Percentiles rank a stretch among this genome's conserved stretches.
phyloP scores from a whole-genome alignment of 768 basidiomycete species.

The Suillus clintonianus region DNA sequence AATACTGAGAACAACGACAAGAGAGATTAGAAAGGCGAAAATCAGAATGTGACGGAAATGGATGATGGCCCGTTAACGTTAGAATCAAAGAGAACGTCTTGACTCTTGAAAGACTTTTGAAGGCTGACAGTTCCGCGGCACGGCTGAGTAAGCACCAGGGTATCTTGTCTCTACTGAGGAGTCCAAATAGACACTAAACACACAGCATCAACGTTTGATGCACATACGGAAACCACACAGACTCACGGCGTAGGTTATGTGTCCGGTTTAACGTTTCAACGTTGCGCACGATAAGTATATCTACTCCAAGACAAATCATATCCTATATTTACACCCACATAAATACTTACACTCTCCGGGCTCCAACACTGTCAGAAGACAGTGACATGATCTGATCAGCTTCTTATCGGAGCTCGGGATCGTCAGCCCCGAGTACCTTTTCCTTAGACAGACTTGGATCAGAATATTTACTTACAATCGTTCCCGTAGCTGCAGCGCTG shows the following conservation, averaged over 20 bases:
- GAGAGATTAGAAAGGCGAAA: not conserved
- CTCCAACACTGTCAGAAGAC: not conserved
- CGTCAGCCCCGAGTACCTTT: not conserved
- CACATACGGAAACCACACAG: no score
- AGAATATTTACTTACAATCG: no score
- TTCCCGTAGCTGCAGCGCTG: not conserved
- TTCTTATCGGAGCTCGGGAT: not conserved
- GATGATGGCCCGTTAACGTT: not conserved
- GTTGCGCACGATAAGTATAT: not conserved
- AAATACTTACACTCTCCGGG: no score
- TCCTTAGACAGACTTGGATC: not conserved
- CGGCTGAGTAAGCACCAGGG: not conserved
- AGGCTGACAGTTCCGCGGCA: not conserved
- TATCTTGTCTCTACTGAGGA: no score
- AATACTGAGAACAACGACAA: not conserved
- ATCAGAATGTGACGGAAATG: constrained; percentile 3
- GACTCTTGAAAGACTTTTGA: not conserved
- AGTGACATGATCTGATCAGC: not conserved
- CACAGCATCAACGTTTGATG: no score
- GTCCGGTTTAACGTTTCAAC: not conserved
- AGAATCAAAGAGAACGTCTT: not conserved
- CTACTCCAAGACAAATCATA: not conserved
- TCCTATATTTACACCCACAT: not conserved
- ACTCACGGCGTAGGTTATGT: no score
- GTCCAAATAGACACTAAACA: no score